A percentile compares a stretch with the other conserved stretches of the same genome.
These are phyloP conservation scores for Russula ochroleuca DNA, from an alignment of 768 basidiomycete genomes.

Conservation along the genomic window DNA sequence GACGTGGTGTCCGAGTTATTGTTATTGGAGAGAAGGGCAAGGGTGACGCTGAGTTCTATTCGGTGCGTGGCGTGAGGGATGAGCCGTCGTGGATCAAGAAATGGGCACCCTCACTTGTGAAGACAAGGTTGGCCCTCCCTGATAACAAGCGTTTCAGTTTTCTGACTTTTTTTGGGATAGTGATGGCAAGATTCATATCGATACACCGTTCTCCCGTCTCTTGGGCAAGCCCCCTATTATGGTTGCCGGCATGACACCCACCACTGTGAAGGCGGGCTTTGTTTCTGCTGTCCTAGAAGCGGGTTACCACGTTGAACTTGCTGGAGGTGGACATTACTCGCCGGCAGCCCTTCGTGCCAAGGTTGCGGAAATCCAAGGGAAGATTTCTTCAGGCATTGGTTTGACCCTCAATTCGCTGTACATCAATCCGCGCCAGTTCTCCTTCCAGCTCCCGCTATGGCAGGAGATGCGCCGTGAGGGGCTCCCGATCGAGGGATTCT, in stretches of 20 bases:
- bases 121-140: slow-evolving; percentile 62
- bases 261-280: slow-evolving; percentile 93
- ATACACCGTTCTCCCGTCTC: slow-evolving; percentile 94
- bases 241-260: slow-evolving; percentile 99
- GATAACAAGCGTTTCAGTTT: not conserved
- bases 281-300: slow-evolving; percentile 90
- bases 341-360: slow-evolving; percentile 82
- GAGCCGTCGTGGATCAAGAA: slow-evolving; percentile 93
- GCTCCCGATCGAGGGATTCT: slow-evolving; percentile 96
- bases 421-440: slow-evolving; percentile 96
- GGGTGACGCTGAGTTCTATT: slow-evolving; percentile 83
- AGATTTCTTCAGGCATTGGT: slow-evolving; percentile 84
- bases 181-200: slow-evolving; percentile 87
- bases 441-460: slow-evolving; percentile 97
- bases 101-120: slow-evolving; percentile 79
- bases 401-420: slow-evolving; percentile 93
- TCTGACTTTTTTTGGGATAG: slow-evolving; percentile 39
- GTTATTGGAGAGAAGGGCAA: slow-evolving; percentile 88
- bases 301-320: slow-evolving; percentile 94
- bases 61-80: slow-evolving; percentile 55
- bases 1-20: slow-evolving; percentile 86
- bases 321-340: slow-evolving; percentile 97
- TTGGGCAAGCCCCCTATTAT: slow-evolving; percentile 97
- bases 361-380: slow-evolving; percentile 85
- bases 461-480: slow-evolving; percentile 96